These are phyloP conservation scores for Neofusicoccum kwambonambiense DNA, from an alignment of 2,329 filamentous ascomycete species.

Conservation along the genomic window DNA sequence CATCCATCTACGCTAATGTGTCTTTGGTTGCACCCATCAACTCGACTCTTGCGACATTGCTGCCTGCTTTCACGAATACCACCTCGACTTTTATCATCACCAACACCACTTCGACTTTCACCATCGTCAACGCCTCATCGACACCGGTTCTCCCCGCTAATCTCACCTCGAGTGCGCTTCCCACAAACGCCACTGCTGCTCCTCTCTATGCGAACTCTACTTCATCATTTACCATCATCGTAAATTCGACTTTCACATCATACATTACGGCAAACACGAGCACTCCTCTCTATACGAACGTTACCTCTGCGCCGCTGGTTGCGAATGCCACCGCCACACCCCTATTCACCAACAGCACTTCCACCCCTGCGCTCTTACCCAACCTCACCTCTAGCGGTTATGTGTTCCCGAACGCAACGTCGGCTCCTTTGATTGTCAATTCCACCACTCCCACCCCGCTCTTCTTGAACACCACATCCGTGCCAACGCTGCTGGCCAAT, in stretches of 20 bases:
- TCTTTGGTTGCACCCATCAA: not conserved
- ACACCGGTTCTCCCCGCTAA: not conserved
- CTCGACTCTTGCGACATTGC: not conserved
- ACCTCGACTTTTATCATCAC: not conserved
- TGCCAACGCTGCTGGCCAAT: not conserved
- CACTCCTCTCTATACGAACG: not conserved
- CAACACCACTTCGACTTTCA: not conserved
- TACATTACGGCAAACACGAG: not conserved
- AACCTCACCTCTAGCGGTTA: not conserved
- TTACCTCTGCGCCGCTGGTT: not conserved
- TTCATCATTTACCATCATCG: not conserved
- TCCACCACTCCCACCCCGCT: not conserved
- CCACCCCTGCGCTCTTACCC: not conserved
- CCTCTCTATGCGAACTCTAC: not conserved
- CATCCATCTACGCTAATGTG: not conserved
- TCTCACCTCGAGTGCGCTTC: not conserved
- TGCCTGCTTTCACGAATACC: not conserved
- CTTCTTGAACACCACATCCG: not conserved
- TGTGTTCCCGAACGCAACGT: not conserved
- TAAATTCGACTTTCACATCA: not conserved
- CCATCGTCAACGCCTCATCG: not conserved
- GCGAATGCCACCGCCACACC: not conserved
- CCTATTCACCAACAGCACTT: not conserved
- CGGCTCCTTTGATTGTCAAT: not conserved
- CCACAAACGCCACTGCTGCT: not conserved